These are phyloP conservation scores for Candida nemodendra DNA, from an alignment of 805 yeast species.

Conservation along the genomic window DNA sequence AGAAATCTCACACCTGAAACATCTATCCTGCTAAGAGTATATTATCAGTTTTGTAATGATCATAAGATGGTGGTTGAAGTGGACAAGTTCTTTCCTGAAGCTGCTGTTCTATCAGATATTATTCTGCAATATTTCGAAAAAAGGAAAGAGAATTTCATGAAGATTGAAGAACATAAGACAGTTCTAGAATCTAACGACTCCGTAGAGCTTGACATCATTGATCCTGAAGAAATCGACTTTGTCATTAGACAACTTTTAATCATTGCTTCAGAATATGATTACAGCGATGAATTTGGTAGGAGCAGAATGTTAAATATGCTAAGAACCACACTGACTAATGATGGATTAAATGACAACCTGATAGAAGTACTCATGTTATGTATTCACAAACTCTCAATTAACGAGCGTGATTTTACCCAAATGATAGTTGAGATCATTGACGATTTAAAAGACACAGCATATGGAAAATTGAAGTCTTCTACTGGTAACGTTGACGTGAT, in stretches of 20 bases:
- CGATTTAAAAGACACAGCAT: constrained; percentile 72
- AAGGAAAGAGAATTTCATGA: constrained; percentile 35
- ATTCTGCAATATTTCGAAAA: constrained; percentile 55
- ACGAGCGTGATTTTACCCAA: constrained; percentile 79
- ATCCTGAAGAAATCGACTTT: constrained; percentile 62
- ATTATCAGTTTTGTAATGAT: constrained; percentile 61
- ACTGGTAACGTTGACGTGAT: constrained; percentile 28
- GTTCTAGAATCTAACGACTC: constrained; percentile 18
- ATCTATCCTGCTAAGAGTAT: constrained; percentile 67
- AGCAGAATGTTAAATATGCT: constrained; percentile 64
- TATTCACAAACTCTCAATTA: constrained; percentile 66
- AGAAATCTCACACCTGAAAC: constrained; percentile 67
- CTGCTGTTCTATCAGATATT: constrained; percentile 63
- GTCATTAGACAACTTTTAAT: constrained; percentile 70
- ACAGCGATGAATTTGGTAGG: constrained; percentile 87
- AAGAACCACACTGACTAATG: constrained; percentile 58
- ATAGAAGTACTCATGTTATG: constrained; percentile 61
- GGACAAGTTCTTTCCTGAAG: constrained; percentile 76
- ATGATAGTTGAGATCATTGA: constrained; percentile 83
- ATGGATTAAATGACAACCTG: constrained; percentile 51
- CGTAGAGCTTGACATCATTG: constrained; percentile 35
- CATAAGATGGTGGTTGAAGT: constrained; percentile 51
- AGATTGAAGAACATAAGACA: constrained; percentile 23
- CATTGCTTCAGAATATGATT: constrained; percentile 73
- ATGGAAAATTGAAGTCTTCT: constrained; percentile 29